Evolutionary conservation across 148 eudicot genomes (phyloP).

Genomic region (Cornus kousa): DNA sequence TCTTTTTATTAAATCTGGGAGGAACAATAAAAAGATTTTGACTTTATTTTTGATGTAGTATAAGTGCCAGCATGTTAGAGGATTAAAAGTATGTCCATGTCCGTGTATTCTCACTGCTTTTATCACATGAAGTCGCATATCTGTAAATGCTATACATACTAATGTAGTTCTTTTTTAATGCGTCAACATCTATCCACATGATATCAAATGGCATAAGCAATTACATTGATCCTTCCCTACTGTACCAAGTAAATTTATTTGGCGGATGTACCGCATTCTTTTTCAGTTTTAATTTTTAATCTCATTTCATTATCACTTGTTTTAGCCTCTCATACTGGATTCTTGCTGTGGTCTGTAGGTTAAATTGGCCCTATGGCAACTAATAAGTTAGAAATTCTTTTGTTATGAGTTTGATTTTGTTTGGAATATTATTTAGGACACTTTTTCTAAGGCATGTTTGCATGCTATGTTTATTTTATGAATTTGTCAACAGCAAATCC

Average conservation of each 20-base stretch:
- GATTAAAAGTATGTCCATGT: background rate
- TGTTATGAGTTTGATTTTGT: background rate
- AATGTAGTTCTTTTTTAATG: background rate
- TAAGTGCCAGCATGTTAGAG: background rate
- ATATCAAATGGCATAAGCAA: background rate
- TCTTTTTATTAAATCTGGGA: background rate
- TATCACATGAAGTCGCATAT: background rate
- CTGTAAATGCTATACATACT: background rate
- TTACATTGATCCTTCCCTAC: background rate
- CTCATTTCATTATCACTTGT: background rate
- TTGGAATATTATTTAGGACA: background rate
- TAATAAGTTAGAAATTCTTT: background rate
- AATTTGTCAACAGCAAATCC: background rate
- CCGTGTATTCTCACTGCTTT: background rate
- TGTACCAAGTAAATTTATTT: background rate
- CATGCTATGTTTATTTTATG: background rate
- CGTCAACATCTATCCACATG: background rate
- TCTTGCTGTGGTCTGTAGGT: background rate
- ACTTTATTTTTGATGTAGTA: background rate
- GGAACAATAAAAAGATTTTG: background rate
- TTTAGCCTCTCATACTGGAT: background rate
- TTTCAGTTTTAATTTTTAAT: background rate
- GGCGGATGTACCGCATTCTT: background rate
- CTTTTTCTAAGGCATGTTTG: background rate
- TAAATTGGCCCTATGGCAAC: background rate